These are phyloP conservation scores for Prototheca cutis DNA, from an alignment of 163 green algal species.

Conservation along the genomic window DNA sequence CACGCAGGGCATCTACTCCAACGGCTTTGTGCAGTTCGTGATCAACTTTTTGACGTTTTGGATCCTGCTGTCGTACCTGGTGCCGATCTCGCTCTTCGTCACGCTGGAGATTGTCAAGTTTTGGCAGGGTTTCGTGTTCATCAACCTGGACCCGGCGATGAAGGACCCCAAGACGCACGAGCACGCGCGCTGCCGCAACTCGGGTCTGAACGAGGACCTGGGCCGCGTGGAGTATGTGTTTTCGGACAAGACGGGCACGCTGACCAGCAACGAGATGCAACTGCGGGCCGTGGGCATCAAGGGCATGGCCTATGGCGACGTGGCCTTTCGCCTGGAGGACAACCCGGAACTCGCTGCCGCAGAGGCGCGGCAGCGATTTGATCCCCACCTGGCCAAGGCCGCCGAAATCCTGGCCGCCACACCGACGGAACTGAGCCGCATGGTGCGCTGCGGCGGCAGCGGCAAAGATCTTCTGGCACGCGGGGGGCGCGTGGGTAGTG, in stretches of 20 bases:
- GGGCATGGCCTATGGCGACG: conserved; percentile 31
- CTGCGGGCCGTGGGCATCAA: conserved; percentile 51
- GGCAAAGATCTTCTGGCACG: neutral
- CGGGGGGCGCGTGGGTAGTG: neutral
- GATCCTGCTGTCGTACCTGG: conserved; percentile 76
- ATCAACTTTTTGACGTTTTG: conserved; percentile 70
- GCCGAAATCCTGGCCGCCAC: conserved; percentile 6
- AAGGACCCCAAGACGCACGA: conserved; percentile 30
- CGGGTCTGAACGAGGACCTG: conserved; percentile 76
- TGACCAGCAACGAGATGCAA: conserved; percentile 83
- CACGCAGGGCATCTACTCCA: conserved; percentile 46
- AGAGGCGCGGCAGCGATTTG: conserved; percentile 22
- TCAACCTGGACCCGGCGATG: conserved; percentile 61
- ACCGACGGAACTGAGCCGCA: neutral
- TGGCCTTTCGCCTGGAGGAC: conserved; percentile 30
- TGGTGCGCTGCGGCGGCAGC: neutral
- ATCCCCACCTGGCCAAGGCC: conserved; percentile 17
- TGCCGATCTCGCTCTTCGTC: conserved; percentile 81
- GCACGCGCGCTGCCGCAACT: conserved; percentile 51
- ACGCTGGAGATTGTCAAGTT: conserved; percentile 83
- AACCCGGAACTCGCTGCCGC: conserved; percentile 3
- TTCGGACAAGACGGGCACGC: conserved; percentile 80
- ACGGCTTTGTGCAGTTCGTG: conserved; percentile 43
- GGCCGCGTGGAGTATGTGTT: conserved; percentile 75
- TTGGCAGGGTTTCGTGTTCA: conserved; percentile 59